Evolutionary conservation across 768 basidiomycete genomes (phyloP).

Genomic region (Pleurotus citrinopileatus): DNA sequence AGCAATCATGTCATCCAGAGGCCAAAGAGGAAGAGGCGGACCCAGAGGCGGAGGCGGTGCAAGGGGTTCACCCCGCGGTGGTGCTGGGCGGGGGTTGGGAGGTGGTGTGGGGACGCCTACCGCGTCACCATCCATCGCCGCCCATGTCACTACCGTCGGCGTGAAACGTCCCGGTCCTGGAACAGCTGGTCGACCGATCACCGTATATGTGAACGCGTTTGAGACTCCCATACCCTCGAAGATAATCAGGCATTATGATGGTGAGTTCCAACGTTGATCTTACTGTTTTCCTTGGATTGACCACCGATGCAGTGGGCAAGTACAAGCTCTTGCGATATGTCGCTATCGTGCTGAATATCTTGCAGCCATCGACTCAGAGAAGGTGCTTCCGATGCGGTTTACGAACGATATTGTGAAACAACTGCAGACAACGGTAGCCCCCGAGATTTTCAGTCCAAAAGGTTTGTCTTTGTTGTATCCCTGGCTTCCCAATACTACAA

Average conservation of each 20-base stretch:
- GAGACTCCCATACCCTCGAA: constrained; percentile 43
- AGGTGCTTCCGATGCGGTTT: constrained; percentile 41
- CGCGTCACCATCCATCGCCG: constrained; percentile 23
- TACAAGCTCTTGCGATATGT: background rate
- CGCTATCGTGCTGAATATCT: background rate
- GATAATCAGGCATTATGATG: constrained; percentile 73
- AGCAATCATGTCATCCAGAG: too few species aligned
- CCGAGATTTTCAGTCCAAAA: constrained; percentile 36
- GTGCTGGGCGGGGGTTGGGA: constrained; percentile 23
- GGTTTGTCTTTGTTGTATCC: background rate
- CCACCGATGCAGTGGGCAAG: constrained; percentile 3
- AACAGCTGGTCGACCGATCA: constrained; percentile 39
- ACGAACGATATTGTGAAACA: constrained; percentile 36
- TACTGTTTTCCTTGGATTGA: constrained; percentile 11
- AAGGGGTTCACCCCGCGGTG: constrained; percentile 5
- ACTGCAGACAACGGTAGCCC: constrained; percentile 37
- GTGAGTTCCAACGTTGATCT: constrained; percentile 24
- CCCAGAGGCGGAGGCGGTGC: background rate
- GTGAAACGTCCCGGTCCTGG: constrained; percentile 61
- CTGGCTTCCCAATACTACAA: background rate
- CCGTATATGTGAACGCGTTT: constrained; percentile 49
- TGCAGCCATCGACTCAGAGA: constrained; percentile 47
- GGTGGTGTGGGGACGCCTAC: constrained; percentile 24
- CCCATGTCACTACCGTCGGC: constrained; percentile 47
- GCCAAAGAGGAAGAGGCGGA: too few species aligned